A percentile compares a stretch with the other conserved stretches of the same genome.
Evolutionary conservation across 768 basidiomycete genomes (phyloP).

Genomic region (Tylopilus sp.): DNA sequence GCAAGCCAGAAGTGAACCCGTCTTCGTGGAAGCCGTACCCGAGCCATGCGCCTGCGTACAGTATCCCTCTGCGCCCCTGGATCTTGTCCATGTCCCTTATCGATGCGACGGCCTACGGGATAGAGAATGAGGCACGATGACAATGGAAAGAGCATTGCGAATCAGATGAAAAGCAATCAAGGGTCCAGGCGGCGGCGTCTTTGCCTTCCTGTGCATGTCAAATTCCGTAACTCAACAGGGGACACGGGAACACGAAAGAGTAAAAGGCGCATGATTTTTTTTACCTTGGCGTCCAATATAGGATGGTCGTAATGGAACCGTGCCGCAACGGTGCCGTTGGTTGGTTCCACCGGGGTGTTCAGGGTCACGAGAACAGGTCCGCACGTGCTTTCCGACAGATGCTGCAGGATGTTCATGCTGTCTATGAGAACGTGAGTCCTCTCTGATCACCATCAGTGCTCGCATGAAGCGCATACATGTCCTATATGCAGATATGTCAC

Average conservation of each 20-base stretch:
- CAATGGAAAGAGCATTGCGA: neutral
- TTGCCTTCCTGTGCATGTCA: neutral
- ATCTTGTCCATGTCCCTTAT: slow-evolving; percentile 53
- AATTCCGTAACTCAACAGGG: neutral
- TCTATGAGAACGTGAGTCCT: slow-evolving; percentile 36
- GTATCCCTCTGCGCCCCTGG: slow-evolving; percentile 58
- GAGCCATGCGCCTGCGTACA: slow-evolving; percentile 68
- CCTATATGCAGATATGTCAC: slow-evolving; percentile 20
- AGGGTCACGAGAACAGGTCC: slow-evolving; percentile 71
- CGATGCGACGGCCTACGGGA: slow-evolving; percentile 46
- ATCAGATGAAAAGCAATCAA: neutral
- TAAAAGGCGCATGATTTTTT: neutral
- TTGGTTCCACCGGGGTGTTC: slow-evolving; percentile 59
- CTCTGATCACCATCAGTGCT: neutral
- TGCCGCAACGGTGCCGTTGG: slow-evolving; percentile 42
- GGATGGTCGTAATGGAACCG: slow-evolving; percentile 68
- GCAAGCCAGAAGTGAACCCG: slow-evolving; percentile 53
- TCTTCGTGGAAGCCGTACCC: slow-evolving; percentile 84
- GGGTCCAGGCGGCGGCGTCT: neutral
- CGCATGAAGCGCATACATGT: slow-evolving; percentile 38
- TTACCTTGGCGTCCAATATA: slow-evolving; percentile 52
- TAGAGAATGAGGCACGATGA: neutral
- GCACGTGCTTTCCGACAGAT: slow-evolving; percentile 49
- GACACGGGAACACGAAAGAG: neutral
- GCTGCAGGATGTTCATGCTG: slow-evolving; percentile 75